Conservation (phyloP, 2,329 filamentous ascomycete genomes). For the Cordyceps tenuipes region DNA sequence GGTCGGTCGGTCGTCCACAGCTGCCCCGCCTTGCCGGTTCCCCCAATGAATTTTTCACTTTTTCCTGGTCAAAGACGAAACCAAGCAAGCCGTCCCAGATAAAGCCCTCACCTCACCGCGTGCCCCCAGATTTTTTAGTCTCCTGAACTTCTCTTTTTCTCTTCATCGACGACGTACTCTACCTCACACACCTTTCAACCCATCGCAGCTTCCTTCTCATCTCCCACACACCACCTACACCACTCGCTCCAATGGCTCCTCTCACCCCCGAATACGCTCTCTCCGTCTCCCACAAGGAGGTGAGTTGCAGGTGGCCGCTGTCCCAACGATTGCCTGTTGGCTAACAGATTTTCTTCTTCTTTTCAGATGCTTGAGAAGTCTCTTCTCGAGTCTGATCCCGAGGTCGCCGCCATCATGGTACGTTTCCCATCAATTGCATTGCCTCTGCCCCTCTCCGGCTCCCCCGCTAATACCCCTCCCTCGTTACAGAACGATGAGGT, state of each 20-base stretch:
- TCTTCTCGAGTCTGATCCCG: slow-evolving; percentile 81
- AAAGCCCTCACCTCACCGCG: slow-evolving; percentile 12
- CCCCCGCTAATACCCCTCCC: slow-evolving; percentile 22
- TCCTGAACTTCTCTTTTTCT: slow-evolving; percentile 1
- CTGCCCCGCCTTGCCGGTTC: slow-evolving; percentile 7
- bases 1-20: too few relatives aligned
- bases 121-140: slow-evolving; percentile 1
- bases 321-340: slow-evolving; percentile 12
- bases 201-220: slow-evolving; percentile 7
- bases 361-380: slow-evolving; percentile 88
- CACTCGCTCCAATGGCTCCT: slow-evolving; percentile 31
- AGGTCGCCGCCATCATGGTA: slow-evolving; percentile 97
- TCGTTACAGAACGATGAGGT: slow-evolving; percentile 71
- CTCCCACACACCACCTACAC: background rate
- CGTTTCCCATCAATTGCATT: slow-evolving; percentile 20
- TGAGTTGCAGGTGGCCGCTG: slow-evolving; percentile 22
- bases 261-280: slow-evolving; percentile 42
- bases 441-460: background rate
- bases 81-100: slow-evolving; percentile 2
- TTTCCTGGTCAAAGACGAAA: slow-evolving; percentile 5
- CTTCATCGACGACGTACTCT: background rate
- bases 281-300: slow-evolving; percentile 46
- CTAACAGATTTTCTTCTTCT: slow-evolving; percentile 18
- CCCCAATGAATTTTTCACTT: background rate
- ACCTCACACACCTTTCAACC: background rate